A percentile compares a stretch with the other conserved stretches of the same genome.
These are phyloP conservation scores for Mortierella sp. DNA, from an alignment of 371 early-diverging fungal species.

Conservation along the genomic window DNA sequence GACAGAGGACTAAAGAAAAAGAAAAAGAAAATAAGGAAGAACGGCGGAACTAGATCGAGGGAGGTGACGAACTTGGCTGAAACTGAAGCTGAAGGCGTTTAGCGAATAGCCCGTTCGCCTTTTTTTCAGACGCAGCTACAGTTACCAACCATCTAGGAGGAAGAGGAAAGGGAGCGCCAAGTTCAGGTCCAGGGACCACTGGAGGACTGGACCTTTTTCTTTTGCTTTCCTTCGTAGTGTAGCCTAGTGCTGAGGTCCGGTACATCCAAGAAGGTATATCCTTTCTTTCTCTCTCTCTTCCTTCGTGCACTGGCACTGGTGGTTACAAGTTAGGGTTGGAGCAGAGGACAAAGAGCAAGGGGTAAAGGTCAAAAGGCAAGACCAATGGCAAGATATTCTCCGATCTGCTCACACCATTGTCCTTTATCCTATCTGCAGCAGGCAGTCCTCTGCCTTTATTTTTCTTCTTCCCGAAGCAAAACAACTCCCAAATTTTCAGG, in stretches of 20 bases:
- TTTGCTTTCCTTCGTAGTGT: neutral
- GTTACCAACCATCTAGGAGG: too few species aligned
- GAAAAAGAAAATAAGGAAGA: neutral
- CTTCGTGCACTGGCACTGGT: neutral
- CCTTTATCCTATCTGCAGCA: neutral
- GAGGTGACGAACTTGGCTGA: neutral
- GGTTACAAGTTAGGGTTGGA: neutral
- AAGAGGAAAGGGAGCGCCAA: neutral
- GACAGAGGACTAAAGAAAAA: neutral
- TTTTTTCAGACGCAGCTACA: conserved; percentile 2
- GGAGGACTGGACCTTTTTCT: neutral
- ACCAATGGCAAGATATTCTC: neutral
- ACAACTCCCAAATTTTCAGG: neutral
- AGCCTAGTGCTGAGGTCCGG: neutral
- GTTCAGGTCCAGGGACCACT: neutral
- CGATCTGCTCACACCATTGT: neutral
- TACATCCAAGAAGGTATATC: neutral
- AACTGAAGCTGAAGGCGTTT: neutral
- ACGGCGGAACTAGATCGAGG: neutral
- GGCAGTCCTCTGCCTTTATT: neutral
- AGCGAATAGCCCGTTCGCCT: conserved; percentile 5
- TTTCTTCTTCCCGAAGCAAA: neutral
- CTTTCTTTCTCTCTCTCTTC: neutral
- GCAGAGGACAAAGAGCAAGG: neutral
- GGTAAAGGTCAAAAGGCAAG: neutral